Evolutionary conservation across 345 rosid genomes (phyloP), one percentile per base, ranked within the genome.

Genomic region (Acer yangbiense): DNA sequence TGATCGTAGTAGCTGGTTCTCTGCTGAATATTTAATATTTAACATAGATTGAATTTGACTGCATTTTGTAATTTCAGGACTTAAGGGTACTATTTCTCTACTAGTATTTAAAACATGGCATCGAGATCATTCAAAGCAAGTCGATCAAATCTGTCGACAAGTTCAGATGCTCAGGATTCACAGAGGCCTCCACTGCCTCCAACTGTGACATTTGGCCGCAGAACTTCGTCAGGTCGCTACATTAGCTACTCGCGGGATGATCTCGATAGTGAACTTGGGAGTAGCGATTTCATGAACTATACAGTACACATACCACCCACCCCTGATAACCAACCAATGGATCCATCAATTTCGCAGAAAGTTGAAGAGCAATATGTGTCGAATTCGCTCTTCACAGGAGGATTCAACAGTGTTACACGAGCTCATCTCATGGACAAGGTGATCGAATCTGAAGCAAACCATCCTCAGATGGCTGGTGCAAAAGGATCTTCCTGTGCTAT

Each of bases 401-500:
- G 98, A 13, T 95, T 92, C 74, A 95, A 92, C 81, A 93, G 94
- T 77, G 89, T 87, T 32, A 95, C 98, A 0, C 86, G 94, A 35
- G 97, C 98, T 76, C 98, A 95, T 83, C 89, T 95, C 48, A 95
- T 95, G 98, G 98, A 95, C 85, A 95, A 93, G 87, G 98, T 95
- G 78, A 92, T 84, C 21, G 98, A 95, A 20, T 93, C 93, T n/a
- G 97, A 95, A 81, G 80, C 97, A 7, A 91, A 60, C 78, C 99
- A 95, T 84, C 99, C 99, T 1, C 99, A 95, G 69, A 95, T 95
- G 99, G 99, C 98, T 69, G 99, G 99, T 11, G 88, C 92, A 10
- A 95, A 92, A 83, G 99, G 98, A 16, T 93, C 99, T 0, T 92
- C 96, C 3, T 95, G 98, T 77, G 89, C 99, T 0, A 83, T 95